Conservation (phyloP, 257 asterid species). For the Petunia secreta region DNA sequence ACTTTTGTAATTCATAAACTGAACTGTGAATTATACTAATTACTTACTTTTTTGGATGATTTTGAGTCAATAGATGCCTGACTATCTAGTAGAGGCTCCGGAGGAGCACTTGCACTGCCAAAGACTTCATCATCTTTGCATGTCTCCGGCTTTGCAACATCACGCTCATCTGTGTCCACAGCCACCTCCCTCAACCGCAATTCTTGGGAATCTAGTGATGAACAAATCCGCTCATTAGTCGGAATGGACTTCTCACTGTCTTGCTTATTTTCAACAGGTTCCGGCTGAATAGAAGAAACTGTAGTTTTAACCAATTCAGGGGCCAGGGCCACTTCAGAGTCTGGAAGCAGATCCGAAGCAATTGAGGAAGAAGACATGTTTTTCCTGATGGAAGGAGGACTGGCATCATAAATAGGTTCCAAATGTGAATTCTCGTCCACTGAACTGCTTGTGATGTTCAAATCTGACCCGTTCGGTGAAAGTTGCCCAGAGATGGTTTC, state of each 20-base stretch:
- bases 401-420: conserved; percentile 31
- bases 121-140: conserved; percentile 35
- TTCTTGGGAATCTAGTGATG: conserved; percentile 35
- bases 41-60: conserved; percentile 27
- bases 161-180: conserved; percentile 38
- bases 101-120: conserved; percentile 33
- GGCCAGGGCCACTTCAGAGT: conserved; percentile 39
- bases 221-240: conserved; percentile 26
- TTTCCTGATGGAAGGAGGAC: conserved; percentile 27
- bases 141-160: conserved; percentile 26
- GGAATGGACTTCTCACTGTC: conserved; percentile 33
- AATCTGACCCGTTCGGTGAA: conserved; percentile 41
- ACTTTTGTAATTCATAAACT: not conserved
- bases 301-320: conserved; percentile 44
- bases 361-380: conserved; percentile 53
- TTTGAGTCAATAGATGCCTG: conserved; percentile 27
- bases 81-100: conserved; percentile 22
- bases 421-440: conserved; percentile 25
- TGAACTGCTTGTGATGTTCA: conserved; percentile 31
- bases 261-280: conserved; percentile 38
- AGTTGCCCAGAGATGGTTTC: conserved; percentile 39
- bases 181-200: conserved; percentile 22
- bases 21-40: conserved; percentile 20
- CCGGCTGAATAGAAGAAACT: conserved; percentile 42
- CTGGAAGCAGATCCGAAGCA: conserved; percentile 52